Percentiles rank a stretch among this genome's conserved stretches.
These are phyloP conservation scores for Aureobasidium sp. DNA, from an alignment of 2,329 filamentous ascomycete genomes.

Conservation along the genomic window DNA sequence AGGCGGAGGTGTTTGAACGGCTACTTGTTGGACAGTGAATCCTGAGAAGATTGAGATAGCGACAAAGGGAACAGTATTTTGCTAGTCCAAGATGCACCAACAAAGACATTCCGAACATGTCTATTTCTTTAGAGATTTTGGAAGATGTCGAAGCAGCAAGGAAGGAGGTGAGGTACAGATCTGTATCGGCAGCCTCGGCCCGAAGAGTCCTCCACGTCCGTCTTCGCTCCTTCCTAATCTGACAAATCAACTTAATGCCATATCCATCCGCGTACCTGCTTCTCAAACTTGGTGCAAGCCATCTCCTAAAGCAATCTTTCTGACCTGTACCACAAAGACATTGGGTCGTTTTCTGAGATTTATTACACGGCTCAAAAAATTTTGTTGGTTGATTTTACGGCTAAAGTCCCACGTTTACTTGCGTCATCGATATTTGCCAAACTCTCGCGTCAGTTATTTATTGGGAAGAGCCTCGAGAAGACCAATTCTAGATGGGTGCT, in stretches of 20 bases:
- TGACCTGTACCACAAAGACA: neutral
- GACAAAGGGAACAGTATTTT: no score
- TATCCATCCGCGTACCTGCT: neutral
- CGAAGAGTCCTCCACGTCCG: neutral
- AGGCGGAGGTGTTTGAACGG: neutral
- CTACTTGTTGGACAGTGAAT: no score
- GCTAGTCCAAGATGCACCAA: no score
- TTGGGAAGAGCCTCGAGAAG: neutral
- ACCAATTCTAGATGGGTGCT: neutral
- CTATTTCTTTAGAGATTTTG: no score
- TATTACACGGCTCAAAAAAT: neutral
- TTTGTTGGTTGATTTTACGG: neutral
- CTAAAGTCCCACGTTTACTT: slow-evolving; percentile 1
- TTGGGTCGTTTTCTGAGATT: neutral
- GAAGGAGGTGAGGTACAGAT: neutral
- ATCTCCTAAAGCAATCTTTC: no score
- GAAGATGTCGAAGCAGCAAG: neutral
- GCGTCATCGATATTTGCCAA: slow-evolving; percentile 7
- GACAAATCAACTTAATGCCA: slow-evolving; percentile 8
- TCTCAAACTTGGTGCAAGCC: neutral
- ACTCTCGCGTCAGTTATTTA: neutral
- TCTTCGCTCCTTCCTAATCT: neutral
- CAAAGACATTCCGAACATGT: no score
- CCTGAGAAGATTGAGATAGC: no score
- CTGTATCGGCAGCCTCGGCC: neutral